Evolutionary conservation across 176 grass and related monocot species (phyloP), one percentile per base, ranked within the genome.

Genomic region (Tuctoria greenei): DNA sequence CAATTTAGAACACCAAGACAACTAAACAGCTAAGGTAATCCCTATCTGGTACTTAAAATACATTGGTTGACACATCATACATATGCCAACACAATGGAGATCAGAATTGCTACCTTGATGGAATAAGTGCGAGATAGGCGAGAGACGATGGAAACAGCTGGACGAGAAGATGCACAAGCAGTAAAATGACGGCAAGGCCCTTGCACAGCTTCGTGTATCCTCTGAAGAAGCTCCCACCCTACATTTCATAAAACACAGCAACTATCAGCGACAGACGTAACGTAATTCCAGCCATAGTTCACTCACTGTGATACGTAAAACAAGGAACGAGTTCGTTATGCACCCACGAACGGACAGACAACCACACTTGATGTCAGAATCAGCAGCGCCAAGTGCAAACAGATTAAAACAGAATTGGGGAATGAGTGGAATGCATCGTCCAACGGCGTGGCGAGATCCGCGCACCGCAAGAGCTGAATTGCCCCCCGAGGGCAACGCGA

Each of bases 131-230:
- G 8, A 98, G 81, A 86, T 95, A 98, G 67, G 61, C 62, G 13
- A 94, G 18, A 51, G 91, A 67, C 28, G 84, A 78, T 10, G 95
- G 95, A 72, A 98, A 90, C 40, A 98, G 66, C 77, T 95, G 89
- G 61, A 95, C 69, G 39, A 98, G 73, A 67, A 84, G 76, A 82
- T 86, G 90, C 70, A 90, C 85, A 28, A 83, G 74, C 47, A 98
- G 36, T 72, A 98, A 74, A 66, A 98, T 63, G 26, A 98, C 79
- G 20, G 87, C 82, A 16, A 98, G 91, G 46, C 95, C 95, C 69
- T 98, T 98, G 84, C 95, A 98, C 37, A 98, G 76, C 69, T 86
- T 87, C 6, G 95, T 98, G 76, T 86, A 98, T 74, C 95, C 95
- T 75, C 88, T 97, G 68, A 90, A 88, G 80, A 95, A 92, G 57